Evolutionary conservation across 2,329 filamentous ascomycete genomes (phyloP).

Genomic region (Colletotrichum lentis): DNA sequence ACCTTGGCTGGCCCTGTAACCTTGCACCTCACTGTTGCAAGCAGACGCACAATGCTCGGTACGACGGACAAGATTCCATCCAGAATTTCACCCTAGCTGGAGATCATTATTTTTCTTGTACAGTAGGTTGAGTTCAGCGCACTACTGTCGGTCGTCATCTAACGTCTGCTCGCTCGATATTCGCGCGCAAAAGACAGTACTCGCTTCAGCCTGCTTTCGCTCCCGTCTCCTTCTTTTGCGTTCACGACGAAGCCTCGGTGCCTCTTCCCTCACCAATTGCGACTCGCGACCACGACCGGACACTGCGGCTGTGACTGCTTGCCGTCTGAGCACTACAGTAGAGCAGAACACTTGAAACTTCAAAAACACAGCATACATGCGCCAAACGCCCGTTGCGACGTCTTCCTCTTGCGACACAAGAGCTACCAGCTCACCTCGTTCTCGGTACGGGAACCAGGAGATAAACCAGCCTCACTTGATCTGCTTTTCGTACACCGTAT

Average conservation of each 20-base stretch:
- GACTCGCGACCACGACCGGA: not conserved
- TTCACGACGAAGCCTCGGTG: not conserved
- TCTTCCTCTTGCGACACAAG: not conserved
- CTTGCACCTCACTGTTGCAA: not conserved
- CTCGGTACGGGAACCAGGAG: not conserved
- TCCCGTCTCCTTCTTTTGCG: not conserved
- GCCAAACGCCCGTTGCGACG: not conserved
- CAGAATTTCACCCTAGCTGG: not conserved
- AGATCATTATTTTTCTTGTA: no score
- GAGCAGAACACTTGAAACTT: not conserved
- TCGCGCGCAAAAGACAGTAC: not conserved
- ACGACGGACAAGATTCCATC: not conserved
- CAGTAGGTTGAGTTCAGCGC: not conserved
- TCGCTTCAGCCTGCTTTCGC: not conserved
- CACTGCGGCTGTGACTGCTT: not conserved
- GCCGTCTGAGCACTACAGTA: not conserved
- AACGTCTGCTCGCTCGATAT: not conserved
- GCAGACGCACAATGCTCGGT: not conserved
- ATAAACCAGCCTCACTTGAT: not conserved
- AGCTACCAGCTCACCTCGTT: conserved; percentile 2
- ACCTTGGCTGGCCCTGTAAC: not conserved
- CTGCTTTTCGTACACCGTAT: not conserved
- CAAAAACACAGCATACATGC: not conserved
- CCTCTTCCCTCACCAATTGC: not conserved
- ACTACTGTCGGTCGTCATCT: not conserved